phyloP scores from a whole-genome alignment of 2,329 filamentous ascomycete genomes.

The Apiospora hydei region DNA sequence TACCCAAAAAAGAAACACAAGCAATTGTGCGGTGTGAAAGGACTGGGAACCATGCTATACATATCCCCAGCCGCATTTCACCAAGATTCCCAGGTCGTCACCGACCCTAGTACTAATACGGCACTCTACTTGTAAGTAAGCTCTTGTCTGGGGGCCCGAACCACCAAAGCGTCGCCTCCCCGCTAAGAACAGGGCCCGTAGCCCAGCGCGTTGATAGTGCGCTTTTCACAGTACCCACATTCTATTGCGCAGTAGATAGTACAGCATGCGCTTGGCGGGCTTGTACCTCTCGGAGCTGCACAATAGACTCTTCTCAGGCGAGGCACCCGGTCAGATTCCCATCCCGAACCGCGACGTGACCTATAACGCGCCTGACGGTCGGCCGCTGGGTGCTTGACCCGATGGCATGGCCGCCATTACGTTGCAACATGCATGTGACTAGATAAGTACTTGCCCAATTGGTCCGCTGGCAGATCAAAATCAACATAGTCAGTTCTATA shows the following conservation, averaged over 20 bases:
- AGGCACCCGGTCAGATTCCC: neutral
- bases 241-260: neutral
- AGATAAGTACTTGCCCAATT: no score
- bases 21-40: neutral
- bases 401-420: neutral
- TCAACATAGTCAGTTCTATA: no score
- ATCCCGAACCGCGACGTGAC: neutral
- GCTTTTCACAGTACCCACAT: neutral
- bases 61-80: no score
- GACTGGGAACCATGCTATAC: no score
- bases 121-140: no score
- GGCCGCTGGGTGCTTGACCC: neutral
- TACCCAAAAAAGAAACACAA: neutral
- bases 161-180: neutral
- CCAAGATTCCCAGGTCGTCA: no score
- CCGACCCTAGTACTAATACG: no score
- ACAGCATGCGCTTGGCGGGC: neutral
- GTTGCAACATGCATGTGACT: no score
- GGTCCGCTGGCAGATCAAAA: no score
- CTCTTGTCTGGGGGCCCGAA: no score
- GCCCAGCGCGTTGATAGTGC: neutral
- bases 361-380: neutral
- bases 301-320: neutral
- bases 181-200: neutral
- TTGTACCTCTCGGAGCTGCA: neutral